Percentiles rank a stretch among this genome's conserved stretches.
Conservation (phyloP, 257 asterid species). For the Pogostemon cablin region DNA sequence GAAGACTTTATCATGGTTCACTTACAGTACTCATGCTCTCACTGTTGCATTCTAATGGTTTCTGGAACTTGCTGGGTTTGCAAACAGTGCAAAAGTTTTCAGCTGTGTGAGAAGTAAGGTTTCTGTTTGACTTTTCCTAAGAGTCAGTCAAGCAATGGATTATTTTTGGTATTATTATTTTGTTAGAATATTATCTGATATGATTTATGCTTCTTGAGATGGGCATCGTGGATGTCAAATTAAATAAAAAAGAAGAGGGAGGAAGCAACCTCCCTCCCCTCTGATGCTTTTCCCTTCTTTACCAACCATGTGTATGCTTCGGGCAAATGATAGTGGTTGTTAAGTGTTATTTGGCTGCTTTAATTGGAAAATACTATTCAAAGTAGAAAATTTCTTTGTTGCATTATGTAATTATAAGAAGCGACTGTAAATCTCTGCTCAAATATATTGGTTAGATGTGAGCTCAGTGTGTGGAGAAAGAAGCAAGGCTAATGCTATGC, state of each 20-base stretch:
- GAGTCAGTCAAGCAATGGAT: neutral
- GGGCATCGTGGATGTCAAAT: neutral
- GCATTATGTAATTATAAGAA: too few species aligned
- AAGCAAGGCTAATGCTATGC: too few species aligned
- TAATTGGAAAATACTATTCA: neutral
- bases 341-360: conserved; percentile 1
- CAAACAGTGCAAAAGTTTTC: conserved; percentile 81
- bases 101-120: conserved; percentile 83
- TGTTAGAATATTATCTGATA: neutral
- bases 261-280: too few species aligned
- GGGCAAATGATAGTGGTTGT: neutral
- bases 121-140: conserved; percentile 24
- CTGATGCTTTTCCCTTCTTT: neutral
- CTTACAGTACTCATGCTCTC: conserved; percentile 85
- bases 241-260: too few species aligned
- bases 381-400: neutral
- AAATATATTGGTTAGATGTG: too few species aligned
- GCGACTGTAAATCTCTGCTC: too few species aligned
- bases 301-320: neutral
- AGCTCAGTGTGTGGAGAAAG: too few species aligned
- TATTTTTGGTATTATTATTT: conserved; percentile 15
- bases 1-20: conserved; percentile 99
- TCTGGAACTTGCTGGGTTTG: conserved; percentile 93
- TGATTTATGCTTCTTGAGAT: conserved; percentile 15
- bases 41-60: conserved; percentile 89